A percentile compares a stretch with the other conserved stretches of the same genome.
phyloP scores from a whole-genome alignment of 352 stramenopile species.

The Lagenidium sp. region DNA sequence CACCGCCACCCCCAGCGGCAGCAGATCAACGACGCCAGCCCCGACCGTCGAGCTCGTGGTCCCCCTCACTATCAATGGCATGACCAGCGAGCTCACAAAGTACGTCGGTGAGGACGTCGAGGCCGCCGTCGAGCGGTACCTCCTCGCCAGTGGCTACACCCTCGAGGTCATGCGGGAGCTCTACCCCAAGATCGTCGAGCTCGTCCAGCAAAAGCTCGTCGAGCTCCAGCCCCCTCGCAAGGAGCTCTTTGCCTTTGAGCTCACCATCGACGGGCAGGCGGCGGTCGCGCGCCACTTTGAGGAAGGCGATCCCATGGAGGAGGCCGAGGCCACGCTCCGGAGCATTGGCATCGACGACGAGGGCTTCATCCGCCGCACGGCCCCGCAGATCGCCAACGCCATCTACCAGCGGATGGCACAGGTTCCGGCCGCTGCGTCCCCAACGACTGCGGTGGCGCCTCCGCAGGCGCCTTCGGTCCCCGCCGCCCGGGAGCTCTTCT shows the following conservation, averaged over 20 bases:
- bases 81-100: constrained; percentile 39
- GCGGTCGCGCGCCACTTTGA: constrained; percentile 64
- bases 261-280: constrained; percentile 41
- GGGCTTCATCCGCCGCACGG: constrained; percentile 38
- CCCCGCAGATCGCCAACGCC: constrained; percentile 47
- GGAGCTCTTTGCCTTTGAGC: constrained; percentile 44
- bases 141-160: constrained; percentile 42
- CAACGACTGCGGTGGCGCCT: constrained; percentile 1
- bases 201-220: constrained; percentile 51
- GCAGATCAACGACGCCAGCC: constrained; percentile 2
- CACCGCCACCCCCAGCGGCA: background rate
- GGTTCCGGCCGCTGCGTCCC: background rate
- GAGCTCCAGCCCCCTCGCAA: constrained; percentile 41
- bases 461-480: constrained; percentile 4
- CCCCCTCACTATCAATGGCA: constrained; percentile 44
- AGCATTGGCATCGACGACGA: constrained; percentile 32
- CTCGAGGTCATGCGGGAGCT: constrained; percentile 57
- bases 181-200: constrained; percentile 43
- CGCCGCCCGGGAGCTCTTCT: constrained; percentile 42
- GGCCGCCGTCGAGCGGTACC: constrained; percentile 52
- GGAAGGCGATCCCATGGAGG: constrained; percentile 36
- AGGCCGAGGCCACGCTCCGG: constrained; percentile 40
- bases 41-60: constrained; percentile 49
- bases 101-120: constrained; percentile 49
- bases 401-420: constrained; percentile 41